Evolutionary conservation across 306 rosid genomes (phyloP), one percentile per base, ranked within the genome.

Genomic region (Crotalaria pallida): DNA sequence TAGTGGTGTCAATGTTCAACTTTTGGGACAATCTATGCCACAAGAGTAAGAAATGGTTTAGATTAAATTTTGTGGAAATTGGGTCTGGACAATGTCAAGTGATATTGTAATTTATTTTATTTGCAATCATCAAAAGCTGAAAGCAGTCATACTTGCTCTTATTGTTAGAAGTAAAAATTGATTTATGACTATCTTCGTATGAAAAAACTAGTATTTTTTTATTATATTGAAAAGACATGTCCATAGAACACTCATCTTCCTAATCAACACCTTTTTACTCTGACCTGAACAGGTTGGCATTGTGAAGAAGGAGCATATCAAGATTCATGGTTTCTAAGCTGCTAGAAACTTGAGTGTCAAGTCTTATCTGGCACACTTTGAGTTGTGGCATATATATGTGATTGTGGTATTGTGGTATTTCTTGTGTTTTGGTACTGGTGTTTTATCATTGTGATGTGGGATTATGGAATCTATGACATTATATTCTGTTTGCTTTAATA

Each of bases 281-380:
- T 13, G 16, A 43, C 26, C 13, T 31, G 65, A 40, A 70, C 88
- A 91, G 97, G 97, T 96, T 63, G 91, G 89, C 50, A 77, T 91
- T 1, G 91, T 88, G 87, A 91, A 91, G 91, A 91, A 91, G 86
- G 97, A 91, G 49, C 84, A 86, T 68, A 81, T 81, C 48, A 81
- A 81, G 72, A 77, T 81, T 81, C 85, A 81, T 77, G 85, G 85
- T 77, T 91, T 91, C 86, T 91, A 78, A 91, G 87, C 80, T 27
- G 60, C 69, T 67, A 82, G 78, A 62, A 44, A 72, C 70, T 57
- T 47, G 15, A 77, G 51, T 52, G 60, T 76, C 71, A 43, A 60
- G 34, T 48, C 49, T 59, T 70, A 73, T 77, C 71, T 72, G 79
- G 64, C 69, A 33, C 24, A 8, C 36, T 31, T 5, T n/a, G 59